Conservation (phyloP, 1,284 basidiomycete species). For the Mycosarcoma mackinlayi region DNA sequence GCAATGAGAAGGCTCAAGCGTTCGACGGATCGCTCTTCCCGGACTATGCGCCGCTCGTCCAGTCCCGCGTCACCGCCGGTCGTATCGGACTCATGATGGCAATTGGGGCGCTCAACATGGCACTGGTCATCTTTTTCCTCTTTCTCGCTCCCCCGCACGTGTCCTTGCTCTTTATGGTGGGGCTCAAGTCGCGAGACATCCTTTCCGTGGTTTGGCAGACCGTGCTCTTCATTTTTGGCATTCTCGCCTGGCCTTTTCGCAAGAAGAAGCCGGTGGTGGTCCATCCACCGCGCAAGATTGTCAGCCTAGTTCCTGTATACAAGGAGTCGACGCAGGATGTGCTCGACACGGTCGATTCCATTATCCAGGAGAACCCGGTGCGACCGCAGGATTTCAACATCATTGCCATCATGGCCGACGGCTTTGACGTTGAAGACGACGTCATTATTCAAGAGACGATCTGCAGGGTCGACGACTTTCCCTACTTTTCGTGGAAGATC, state of each 20-base stretch:
- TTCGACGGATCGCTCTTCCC: slow-evolving; percentile 24
- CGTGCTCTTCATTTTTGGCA: slow-evolving; percentile 11
- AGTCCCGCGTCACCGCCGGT: slow-evolving; percentile 24
- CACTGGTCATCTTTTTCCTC: slow-evolving; percentile 25
- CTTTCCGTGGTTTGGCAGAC: slow-evolving; percentile 37
- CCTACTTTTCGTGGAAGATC: slow-evolving; percentile 42
- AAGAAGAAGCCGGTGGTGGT: slow-evolving; percentile 11
- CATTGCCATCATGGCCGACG: slow-evolving; percentile 38
- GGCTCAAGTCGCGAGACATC: slow-evolving; percentile 33
- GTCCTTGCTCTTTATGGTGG: slow-evolving; percentile 25
- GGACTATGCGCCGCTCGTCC: slow-evolving; percentile 28
- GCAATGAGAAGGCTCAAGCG: slow-evolving; percentile 3
- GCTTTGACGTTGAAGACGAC: slow-evolving; percentile 36
- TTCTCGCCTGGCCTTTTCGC: slow-evolving; percentile 11
- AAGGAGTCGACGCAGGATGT: slow-evolving; percentile 36
- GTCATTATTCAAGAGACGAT: slow-evolving; percentile 23
- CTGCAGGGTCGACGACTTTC: slow-evolving; percentile 14
- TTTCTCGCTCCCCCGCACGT: slow-evolving; percentile 20
- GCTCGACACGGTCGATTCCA: slow-evolving; percentile 36
- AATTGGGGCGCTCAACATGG: slow-evolving; percentile 27
- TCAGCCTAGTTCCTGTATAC: slow-evolving; percentile 34
- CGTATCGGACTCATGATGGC: slow-evolving; percentile 25
- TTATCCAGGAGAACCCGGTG: slow-evolving; percentile 29
- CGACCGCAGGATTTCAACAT: slow-evolving; percentile 25
- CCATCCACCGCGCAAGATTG: slow-evolving; percentile 36